A percentile compares a stretch with the other conserved stretches of the same genome.
phyloP scores from a whole-genome alignment of 345 rosid genomes.

The Euphorbia lathyris region DNA sequence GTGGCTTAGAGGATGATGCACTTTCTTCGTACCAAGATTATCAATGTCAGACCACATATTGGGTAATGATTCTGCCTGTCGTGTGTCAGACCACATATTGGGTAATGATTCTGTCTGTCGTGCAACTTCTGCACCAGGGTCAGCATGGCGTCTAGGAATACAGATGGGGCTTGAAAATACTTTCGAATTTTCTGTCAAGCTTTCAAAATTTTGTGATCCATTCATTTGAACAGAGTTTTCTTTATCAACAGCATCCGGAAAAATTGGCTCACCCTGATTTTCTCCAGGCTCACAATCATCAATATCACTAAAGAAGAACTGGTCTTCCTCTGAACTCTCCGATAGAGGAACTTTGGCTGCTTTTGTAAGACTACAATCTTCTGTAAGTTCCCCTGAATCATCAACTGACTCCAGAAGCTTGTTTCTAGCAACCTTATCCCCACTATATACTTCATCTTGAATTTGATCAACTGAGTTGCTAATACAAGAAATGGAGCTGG shows the following conservation, averaged over 20 bases:
- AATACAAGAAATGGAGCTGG: constrained; percentile 23
- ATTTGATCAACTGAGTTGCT: constrained; percentile 26
- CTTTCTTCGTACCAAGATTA: constrained; percentile 27
- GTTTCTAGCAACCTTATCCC: constrained; percentile 4
- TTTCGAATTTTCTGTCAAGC: constrained; percentile 26
- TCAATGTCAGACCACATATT: constrained; percentile 38
- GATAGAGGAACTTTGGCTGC: constrained; percentile 25
- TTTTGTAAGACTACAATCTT: constrained; percentile 27
- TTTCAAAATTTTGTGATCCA: constrained; percentile 28
- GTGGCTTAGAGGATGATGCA: constrained; percentile 47
- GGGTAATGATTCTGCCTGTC: constrained; percentile 69
- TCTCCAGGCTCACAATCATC: constrained; percentile 42
- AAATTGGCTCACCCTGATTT: constrained; percentile 20
- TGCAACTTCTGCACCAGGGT: constrained; percentile 31
- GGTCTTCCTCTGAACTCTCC: constrained; percentile 64
- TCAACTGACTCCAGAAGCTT: constrained; percentile 19
- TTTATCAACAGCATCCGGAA: constrained; percentile 26
- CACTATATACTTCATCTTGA: constrained; percentile 24
- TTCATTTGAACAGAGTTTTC: constrained; percentile 24
- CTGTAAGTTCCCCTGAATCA: constrained; percentile 22
- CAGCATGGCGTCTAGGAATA: constrained; percentile 34
- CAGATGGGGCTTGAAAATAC: constrained; percentile 43
- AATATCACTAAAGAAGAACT: constrained; percentile 66
- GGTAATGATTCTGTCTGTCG: constrained; percentile 70
- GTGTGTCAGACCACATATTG: constrained; percentile 36